Evolutionary conservation across 176 grass and related monocot genomes (phyloP), one percentile per base, ranked within the genome.

Genomic region (Oryza glumipatula): DNA sequence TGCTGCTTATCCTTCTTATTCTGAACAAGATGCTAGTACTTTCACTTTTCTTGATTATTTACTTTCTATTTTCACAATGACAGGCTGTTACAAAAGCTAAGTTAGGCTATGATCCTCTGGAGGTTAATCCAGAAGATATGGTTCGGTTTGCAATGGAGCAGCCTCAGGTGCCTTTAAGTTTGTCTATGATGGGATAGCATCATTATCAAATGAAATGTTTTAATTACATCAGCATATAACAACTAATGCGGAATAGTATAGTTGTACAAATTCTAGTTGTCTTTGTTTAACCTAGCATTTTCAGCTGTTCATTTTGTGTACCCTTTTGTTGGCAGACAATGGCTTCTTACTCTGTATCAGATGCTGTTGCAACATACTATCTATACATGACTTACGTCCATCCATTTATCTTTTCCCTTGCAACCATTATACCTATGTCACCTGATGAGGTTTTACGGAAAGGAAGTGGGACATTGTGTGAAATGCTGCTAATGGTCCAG

Each of bases 331-430:
- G 91, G 67, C 89, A 98, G 96, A 98, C 80, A 90, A 98, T 98
- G 96, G 96, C 96, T 88, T 98, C 96, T 70, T 98, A 98, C 86
- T 95, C 96, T 76, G 96, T 98, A 78, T 98, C 96, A 86, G 93
- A 98, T 94, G 93, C 93, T 83, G 96, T 98, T 81, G 91, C 96
- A 15, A 98, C 96, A 46, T 94, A 95, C 82, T 98, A 92, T 69
- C 84, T 98, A 67, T 98, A 98, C 85, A 98, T 98, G 96, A 95
- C 96, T 78, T 98, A 98, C 82, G 87, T 98, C 65, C 93, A 95
- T 94, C 96, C 96, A 11, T 98, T 98, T 84, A 98, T 98, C 83
- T 98, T 98, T 90, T 98, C 96, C 76, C 96, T 98, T 87, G 93
- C 93, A 88, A 98, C 96, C 67, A 95, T 98, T 85, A 94, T 98